These are phyloP conservation scores for Vigna trinervia DNA, from an alignment of 306 rosid species.

Conservation along the genomic window DNA sequence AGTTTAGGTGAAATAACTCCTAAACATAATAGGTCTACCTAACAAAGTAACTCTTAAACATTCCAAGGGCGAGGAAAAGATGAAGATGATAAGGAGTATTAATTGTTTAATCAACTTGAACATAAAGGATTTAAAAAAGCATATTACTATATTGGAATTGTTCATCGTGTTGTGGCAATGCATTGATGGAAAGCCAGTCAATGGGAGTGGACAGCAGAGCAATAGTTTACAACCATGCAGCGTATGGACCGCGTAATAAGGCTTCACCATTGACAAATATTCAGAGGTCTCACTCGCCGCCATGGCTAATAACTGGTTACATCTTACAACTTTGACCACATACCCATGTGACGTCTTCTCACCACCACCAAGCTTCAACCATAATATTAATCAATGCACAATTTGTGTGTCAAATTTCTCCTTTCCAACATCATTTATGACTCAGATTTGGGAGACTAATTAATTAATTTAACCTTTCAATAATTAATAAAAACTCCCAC, in stretches of 20 bases:
- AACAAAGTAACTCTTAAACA: background rate
- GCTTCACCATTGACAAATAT: constrained; percentile 40
- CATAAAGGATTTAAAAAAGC: background rate
- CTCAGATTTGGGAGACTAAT: constrained; percentile 41
- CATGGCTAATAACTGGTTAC: constrained; percentile 12
- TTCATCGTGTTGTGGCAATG: background rate
- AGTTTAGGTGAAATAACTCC: background rate
- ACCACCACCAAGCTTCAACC: constrained; percentile 53
- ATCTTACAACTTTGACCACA: constrained; percentile 44
- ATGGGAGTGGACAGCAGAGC: constrained; percentile 47
- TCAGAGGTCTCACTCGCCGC: constrained; percentile 17
- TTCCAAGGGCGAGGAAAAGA: no score
- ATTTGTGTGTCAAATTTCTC: constrained; percentile 32
- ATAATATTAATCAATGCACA: constrained; percentile 18
- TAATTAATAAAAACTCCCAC: background rate
- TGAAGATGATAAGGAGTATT: background rate
- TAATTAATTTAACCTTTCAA: constrained; percentile 26
- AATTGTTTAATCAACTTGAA: constrained; percentile 4
- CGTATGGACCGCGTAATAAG: constrained; percentile 52
- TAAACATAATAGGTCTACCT: background rate
- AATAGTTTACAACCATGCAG: constrained; percentile 38
- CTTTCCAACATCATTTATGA: constrained; percentile 41
- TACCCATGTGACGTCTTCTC: constrained; percentile 51
- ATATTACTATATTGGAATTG: background rate
- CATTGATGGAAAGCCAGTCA: constrained; percentile 42